Conservation (phyloP, 2,329 filamentous ascomycete species). For the Hymenoscyphus fraxineus region DNA sequence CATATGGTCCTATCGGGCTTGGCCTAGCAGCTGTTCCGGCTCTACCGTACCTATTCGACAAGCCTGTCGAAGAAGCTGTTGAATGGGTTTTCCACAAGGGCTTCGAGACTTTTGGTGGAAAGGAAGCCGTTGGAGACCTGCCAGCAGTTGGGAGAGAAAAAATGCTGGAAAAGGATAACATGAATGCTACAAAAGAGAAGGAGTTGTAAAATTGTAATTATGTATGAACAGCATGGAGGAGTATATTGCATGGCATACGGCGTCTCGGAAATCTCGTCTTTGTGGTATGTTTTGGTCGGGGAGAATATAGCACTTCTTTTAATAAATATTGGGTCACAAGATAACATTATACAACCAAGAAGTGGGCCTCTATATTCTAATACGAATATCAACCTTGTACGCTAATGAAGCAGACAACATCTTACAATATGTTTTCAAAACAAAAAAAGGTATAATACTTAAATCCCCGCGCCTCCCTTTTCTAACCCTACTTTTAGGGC, state of each 20-base stretch:
- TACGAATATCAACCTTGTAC: too few relatives aligned
- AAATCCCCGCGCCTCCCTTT: too few relatives aligned
- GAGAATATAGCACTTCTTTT: slow-evolving; percentile 7
- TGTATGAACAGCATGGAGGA: neutral
- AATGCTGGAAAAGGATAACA: slow-evolving; percentile 34
- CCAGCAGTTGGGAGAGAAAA: slow-evolving; percentile 52
- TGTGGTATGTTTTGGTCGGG: neutral
- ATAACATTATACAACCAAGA: too few relatives aligned
- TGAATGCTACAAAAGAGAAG: slow-evolving; percentile 23
- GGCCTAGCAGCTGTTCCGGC: slow-evolving; percentile 75
- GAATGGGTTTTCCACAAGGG: slow-evolving; percentile 86
- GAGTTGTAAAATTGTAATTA: slow-evolving; percentile 15
- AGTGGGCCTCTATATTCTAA: too few relatives aligned
- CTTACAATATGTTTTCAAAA: too few relatives aligned
- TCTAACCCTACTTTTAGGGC: too few relatives aligned
- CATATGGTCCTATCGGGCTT: slow-evolving; percentile 87
- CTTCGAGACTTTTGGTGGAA: slow-evolving; percentile 69
- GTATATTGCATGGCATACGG: slow-evolving; percentile 7
- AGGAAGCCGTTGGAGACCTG: slow-evolving; percentile 50
- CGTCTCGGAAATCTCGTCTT: slow-evolving; percentile 11
- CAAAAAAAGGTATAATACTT: too few relatives aligned
- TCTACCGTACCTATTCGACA: slow-evolving; percentile 79
- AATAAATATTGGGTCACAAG: neutral
- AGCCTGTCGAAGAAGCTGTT: slow-evolving; percentile 87
- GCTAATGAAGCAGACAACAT: too few relatives aligned